Conservation (phyloP, 495 filamentous ascomycete species). For the Penicillium robsamsonii region DNA sequence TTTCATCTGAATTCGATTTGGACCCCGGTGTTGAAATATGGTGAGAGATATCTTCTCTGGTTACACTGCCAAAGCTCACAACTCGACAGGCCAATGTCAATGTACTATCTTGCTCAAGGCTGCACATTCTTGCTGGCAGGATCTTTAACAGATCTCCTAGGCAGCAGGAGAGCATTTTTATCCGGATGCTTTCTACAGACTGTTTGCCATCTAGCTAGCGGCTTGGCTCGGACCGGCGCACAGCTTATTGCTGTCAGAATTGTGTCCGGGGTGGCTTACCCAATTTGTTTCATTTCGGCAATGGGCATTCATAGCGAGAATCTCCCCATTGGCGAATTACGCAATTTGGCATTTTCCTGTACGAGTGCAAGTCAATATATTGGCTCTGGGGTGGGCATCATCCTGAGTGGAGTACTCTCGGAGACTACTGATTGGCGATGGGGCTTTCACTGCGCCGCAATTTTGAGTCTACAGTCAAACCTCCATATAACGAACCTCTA, state of each 20-base stretch:
- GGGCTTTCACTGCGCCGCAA: slow-evolving; percentile 42
- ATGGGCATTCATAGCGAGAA: slow-evolving; percentile 46
- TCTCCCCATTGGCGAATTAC: slow-evolving; percentile 34
- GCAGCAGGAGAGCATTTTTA: slow-evolving; percentile 43
- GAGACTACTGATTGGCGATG: slow-evolving; percentile 50
- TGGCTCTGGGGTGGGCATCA: slow-evolving; percentile 44
- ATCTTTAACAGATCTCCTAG: slow-evolving; percentile 53
- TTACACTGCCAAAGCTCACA: background rate
- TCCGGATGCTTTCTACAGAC: slow-evolving; percentile 43
- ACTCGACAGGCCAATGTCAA: slow-evolving; percentile 39
- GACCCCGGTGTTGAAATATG: slow-evolving; percentile 37
- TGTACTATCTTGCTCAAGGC: slow-evolving; percentile 42
- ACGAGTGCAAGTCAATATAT: slow-evolving; percentile 47
- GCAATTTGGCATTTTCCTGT: slow-evolving; percentile 48
- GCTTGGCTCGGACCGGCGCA: slow-evolving; percentile 38
- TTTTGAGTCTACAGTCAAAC: slow-evolving; percentile 40
- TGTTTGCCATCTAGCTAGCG: slow-evolving; percentile 43
- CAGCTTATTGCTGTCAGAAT: slow-evolving; percentile 55
- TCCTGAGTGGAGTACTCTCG: slow-evolving; percentile 46
- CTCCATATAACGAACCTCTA: too few species aligned
- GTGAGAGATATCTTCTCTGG: slow-evolving; percentile 21
- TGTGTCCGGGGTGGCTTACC: slow-evolving; percentile 48
- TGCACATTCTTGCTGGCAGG: slow-evolving; percentile 49
- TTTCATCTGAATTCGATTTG: slow-evolving; percentile 40
- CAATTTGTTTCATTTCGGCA: slow-evolving; percentile 51